A percentile compares a stretch with the other conserved stretches of the same genome.
Evolutionary conservation across 1,284 basidiomycete species (phyloP).

Genomic region (Neolentinus lepideus): DNA sequence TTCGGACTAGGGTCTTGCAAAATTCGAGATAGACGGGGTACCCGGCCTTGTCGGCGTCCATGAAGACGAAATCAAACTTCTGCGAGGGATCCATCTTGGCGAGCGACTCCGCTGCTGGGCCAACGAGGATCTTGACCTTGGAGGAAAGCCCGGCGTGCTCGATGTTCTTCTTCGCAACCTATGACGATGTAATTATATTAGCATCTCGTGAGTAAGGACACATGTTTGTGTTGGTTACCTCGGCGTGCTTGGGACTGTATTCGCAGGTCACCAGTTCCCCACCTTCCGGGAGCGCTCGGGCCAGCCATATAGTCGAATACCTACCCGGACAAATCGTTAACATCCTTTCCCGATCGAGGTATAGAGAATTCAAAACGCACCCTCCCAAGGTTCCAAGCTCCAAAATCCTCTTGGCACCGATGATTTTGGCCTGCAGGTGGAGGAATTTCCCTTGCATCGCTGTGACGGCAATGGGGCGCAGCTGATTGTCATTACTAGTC

Average conservation of each 20-base stretch:
- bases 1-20: constrained; percentile 45
- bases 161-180: constrained; percentile 51
- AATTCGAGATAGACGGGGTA: constrained; percentile 44
- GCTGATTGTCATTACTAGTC: constrained; percentile 33
- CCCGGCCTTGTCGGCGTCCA: constrained; percentile 53
- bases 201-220: constrained; percentile 6
- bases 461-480: constrained; percentile 48
- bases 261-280: constrained; percentile 50
- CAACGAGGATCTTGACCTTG: constrained; percentile 42
- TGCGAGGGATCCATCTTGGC: constrained; percentile 29
- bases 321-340: constrained; percentile 26
- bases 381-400: constrained; percentile 61
- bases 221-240: too few relatives aligned
- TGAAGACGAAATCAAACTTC: constrained; percentile 52
- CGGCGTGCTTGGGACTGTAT: constrained; percentile 40
- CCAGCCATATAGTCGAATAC: constrained; percentile 56
- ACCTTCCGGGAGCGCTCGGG: constrained; percentile 43
- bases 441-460: constrained; percentile 51
- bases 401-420: constrained; percentile 43
- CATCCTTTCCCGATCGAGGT: constrained; percentile 5
- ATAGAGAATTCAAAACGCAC: constrained; percentile 23
- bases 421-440: constrained; percentile 38
- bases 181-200: too few relatives aligned
- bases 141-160: constrained; percentile 35
- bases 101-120: constrained; percentile 42